phyloP scores from a whole-genome alignment of 805 yeast species.

The Kluyveromyces starmeri region DNA sequence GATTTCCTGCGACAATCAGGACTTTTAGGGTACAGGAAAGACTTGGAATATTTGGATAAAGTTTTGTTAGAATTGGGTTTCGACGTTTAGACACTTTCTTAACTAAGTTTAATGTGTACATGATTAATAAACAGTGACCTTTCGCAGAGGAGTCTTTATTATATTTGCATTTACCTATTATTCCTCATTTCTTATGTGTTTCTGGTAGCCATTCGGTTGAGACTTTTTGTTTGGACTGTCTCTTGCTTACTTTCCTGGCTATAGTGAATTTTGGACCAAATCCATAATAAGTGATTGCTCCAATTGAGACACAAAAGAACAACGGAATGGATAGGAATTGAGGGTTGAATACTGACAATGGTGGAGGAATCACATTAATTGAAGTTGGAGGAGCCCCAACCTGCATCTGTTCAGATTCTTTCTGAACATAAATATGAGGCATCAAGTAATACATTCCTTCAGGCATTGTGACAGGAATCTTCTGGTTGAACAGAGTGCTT shows the following conservation, averaged over 20 bases:
- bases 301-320: constrained; percentile 41
- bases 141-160: constrained; percentile 7
- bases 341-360: constrained; percentile 65
- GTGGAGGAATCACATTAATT: constrained; percentile 50
- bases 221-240: constrained; percentile 10
- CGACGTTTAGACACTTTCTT: constrained; percentile 31
- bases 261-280: constrained; percentile 3
- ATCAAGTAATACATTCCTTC: constrained; percentile 50
- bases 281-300: constrained; percentile 38
- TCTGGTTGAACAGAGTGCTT: constrained; percentile 44
- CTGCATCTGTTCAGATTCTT: constrained; percentile 41
- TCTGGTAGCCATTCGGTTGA: constrained; percentile 13
- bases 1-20: constrained; percentile 16
- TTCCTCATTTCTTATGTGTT: constrained; percentile 10
- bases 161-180: neutral
- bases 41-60: constrained; percentile 33
- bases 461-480: constrained; percentile 46
- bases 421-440: constrained; percentile 50
- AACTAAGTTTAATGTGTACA: neutral
- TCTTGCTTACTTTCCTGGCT: constrained; percentile 24
- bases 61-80: constrained; percentile 33
- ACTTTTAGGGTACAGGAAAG: constrained; percentile 21
- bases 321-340: constrained; percentile 57
- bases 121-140: neutral
- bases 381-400: constrained; percentile 52